A percentile compares a stretch with the other conserved stretches of the same genome.
These are phyloP conservation scores for Vanderwaltozyma verrucispora DNA, from an alignment of 805 yeast species.

Conservation along the genomic window DNA sequence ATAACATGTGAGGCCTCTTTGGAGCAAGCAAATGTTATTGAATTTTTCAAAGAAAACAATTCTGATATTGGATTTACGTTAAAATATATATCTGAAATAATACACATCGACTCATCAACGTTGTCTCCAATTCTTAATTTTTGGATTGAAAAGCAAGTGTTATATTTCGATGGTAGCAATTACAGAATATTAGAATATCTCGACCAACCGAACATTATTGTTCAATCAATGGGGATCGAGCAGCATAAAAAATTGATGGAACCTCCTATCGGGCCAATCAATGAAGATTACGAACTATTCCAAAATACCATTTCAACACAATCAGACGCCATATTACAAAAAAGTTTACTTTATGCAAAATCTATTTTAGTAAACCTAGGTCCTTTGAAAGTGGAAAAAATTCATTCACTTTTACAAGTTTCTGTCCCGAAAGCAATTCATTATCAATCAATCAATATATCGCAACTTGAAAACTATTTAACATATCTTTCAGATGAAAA, in stretches of 20 bases:
- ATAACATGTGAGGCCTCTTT: constrained; percentile 46
- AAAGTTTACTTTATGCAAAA: constrained; percentile 38
- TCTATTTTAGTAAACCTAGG: constrained; percentile 53
- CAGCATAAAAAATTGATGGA: background rate
- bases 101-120: constrained; percentile 35
- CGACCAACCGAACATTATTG: background rate
- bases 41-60: background rate
- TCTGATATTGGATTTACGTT: constrained; percentile 18
- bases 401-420: constrained; percentile 44
- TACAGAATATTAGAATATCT: constrained; percentile 2
- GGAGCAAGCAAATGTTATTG: constrained; percentile 30
- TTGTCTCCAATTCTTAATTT: constrained; percentile 36
- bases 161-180: constrained; percentile 18
- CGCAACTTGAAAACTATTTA: constrained; percentile 10
- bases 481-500: constrained; percentile 13
- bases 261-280: too few relatives aligned
- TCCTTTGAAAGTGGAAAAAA: constrained; percentile 35
- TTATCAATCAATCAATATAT: constrained; percentile 7
- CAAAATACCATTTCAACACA: background rate
- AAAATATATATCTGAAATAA: constrained; percentile 23
- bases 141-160: constrained; percentile 56
- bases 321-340: constrained; percentile 1
- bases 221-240: background rate
- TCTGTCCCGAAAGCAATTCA: constrained; percentile 43
- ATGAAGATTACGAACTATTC: background rate